These are phyloP conservation scores for Phymatotrichopsis omnivora DNA, from an alignment of 2,329 filamentous ascomycete genomes.

Conservation along the genomic window DNA sequence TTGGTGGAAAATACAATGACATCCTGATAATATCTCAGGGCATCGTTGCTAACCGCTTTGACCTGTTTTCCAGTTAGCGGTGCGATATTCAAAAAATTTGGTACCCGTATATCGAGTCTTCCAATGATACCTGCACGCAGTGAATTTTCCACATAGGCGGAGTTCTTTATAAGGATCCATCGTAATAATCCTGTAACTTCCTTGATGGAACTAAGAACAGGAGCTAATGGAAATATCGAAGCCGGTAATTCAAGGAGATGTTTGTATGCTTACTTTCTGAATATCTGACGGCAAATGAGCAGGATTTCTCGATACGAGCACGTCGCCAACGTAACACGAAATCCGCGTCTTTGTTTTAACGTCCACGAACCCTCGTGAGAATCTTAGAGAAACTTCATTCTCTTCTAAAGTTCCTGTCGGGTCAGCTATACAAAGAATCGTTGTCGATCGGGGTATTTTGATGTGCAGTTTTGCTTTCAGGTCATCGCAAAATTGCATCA, in stretches of 20 bases:
- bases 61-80: no score
- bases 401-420: slow-evolving; percentile 51
- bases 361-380: slow-evolving; percentile 40
- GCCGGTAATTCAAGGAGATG: neutral
- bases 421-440: slow-evolving; percentile 58
- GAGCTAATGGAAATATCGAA: no score
- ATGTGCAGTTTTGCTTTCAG: slow-evolving; percentile 51
- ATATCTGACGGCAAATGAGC: slow-evolving; percentile 62
- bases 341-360: slow-evolving; percentile 21
- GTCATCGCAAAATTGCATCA: slow-evolving; percentile 44
- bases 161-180: no score
- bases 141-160: no score
- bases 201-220: no score
- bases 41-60: slow-evolving; percentile 35
- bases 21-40: slow-evolving; percentile 60
- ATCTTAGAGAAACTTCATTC: slow-evolving; percentile 57
- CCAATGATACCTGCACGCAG: no score
- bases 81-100: no score
- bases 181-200: no score
- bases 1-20: slow-evolving; percentile 65
- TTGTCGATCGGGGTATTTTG: slow-evolving; percentile 50
- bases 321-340: slow-evolving; percentile 16
- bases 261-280: slow-evolving; percentile 47
- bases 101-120: no score
- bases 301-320: slow-evolving; percentile 22